Evolutionary conservation across 1,284 basidiomycete species (phyloP), one percentile per base, ranked within the genome.

Genomic region (Ganoderma sinense): DNA sequence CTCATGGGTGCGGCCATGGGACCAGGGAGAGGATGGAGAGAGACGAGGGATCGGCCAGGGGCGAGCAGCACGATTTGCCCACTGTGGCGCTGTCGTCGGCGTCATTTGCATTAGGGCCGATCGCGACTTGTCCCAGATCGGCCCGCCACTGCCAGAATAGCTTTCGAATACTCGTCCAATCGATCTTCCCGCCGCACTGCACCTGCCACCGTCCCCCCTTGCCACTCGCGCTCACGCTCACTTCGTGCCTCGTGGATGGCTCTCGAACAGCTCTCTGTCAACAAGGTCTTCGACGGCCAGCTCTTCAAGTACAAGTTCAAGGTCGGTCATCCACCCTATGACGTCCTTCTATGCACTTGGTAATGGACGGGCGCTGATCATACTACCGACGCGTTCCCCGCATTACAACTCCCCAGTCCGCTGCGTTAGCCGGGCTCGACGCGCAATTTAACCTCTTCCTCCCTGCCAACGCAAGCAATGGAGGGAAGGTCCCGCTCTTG

Each of bases 361-460:
- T 36, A 36, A 36, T 6, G 7, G 36, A 45, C 43, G 41, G 56
- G 56, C 61, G 63, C 64, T 70, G 61, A 65, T 61, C 64, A 76
- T 76, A 11, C 18, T n/a, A 41, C 69, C 26, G 26, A 10, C 45
- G 26, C 59, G 33, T 53, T 29, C 36, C 16, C 26, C 58, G 55
- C 18, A 18, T 43, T 31, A 63, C 40, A 36, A 59, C 70, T 89
- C 29, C 13, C 11, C 23, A 69, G 88, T 93, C 94, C 23, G 80
- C 84, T 43, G 88, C 89, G 0, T 90, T 99, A 31, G 96, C 95
- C 56, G 92, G 91, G 36, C 87, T 98, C 36, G 81, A 87, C 68
- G 88, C 97, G 5, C 86, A 91, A 59, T 95, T 99, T 86, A 99
- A 99, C 81, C 83, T 99, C 74, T 99, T 94, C 82, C 78, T 98